phyloP scores from a whole-genome alignment of 2,329 filamentous ascomycete species.

The Colletotrichum godetiae region DNA sequence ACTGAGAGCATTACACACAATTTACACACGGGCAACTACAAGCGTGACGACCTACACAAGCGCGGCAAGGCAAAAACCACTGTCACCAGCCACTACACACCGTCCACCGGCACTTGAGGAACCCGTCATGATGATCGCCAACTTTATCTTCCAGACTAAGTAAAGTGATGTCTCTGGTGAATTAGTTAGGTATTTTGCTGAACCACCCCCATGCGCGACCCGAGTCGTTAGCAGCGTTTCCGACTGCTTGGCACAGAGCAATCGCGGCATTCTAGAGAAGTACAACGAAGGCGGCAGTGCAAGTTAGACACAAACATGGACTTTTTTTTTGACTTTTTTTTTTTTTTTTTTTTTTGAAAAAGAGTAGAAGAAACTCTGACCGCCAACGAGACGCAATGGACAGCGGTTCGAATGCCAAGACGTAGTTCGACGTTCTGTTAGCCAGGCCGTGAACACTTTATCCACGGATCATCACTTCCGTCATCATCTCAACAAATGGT shows the following conservation, averaged over 20 bases:
- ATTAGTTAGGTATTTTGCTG: neutral
- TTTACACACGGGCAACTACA: neutral
- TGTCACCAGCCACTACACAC: neutral
- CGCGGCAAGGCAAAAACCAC: neutral
- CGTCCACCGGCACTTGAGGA: neutral
- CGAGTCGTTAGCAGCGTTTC: neutral
- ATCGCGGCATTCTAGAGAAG: neutral
- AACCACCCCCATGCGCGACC: neutral
- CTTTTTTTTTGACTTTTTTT: neutral
- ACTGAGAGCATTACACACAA: neutral
- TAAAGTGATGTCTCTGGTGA: neutral
- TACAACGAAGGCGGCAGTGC: neutral
- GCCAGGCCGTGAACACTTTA: neutral
- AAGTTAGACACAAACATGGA: neutral
- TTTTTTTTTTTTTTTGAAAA: neutral
- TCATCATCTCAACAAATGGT: neutral
- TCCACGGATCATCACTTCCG: neutral
- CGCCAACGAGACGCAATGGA: constrained; percentile 9
- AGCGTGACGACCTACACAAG: neutral
- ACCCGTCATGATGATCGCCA: neutral
- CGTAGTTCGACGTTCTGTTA: neutral
- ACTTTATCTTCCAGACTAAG: neutral
- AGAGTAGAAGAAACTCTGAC: neutral
- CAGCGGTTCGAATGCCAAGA: constrained; percentile 26
- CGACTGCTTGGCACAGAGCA: neutral